These are phyloP conservation scores for Phoma sp. DNA, from an alignment of 2,329 filamentous ascomycete genomes.

Conservation along the genomic window DNA sequence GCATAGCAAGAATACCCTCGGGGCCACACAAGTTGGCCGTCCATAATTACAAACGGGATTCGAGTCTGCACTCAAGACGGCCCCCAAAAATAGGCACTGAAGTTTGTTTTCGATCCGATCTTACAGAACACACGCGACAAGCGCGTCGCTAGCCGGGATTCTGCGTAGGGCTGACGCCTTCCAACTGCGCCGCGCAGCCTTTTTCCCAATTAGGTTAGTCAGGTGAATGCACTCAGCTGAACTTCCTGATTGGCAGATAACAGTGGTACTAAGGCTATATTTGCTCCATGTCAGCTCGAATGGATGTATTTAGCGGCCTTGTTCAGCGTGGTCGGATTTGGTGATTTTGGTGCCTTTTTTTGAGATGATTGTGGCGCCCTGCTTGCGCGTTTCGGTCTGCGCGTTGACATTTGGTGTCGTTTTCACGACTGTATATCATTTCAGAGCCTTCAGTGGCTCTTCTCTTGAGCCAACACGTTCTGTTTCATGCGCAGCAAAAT, in stretches of 20 bases:
- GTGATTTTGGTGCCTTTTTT: constrained; percentile 1
- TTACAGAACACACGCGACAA: constrained; percentile 37
- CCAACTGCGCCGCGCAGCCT: constrained; percentile 28
- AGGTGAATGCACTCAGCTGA: neutral
- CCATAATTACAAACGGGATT: constrained; percentile 2
- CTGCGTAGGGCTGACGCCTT: constrained; percentile 36
- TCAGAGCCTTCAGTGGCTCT: no score
- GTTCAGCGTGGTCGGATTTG: neutral
- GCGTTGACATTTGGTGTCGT: no score
- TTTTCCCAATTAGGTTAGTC: constrained; percentile 19
- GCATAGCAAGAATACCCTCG: constrained; percentile 10
- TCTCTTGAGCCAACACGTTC: no score
- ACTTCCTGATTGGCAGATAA: neutral
- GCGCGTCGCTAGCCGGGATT: constrained; percentile 23
- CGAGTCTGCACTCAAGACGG: constrained; percentile 4
- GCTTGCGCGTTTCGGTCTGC: no score
- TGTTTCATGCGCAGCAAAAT: no score
- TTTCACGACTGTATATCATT: no score
- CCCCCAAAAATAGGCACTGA: constrained; percentile 40
- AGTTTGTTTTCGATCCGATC: constrained; percentile 8
- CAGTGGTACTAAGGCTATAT: constrained; percentile 17
- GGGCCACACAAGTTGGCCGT: constrained; percentile 3
- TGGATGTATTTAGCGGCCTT: constrained; percentile 8
- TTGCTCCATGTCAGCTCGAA: constrained; percentile 15
- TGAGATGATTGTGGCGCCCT: no score